These are phyloP conservation scores for Boletus reticulatus DNA, from an alignment of 768 basidiomycete species.

Conservation along the genomic window DNA sequence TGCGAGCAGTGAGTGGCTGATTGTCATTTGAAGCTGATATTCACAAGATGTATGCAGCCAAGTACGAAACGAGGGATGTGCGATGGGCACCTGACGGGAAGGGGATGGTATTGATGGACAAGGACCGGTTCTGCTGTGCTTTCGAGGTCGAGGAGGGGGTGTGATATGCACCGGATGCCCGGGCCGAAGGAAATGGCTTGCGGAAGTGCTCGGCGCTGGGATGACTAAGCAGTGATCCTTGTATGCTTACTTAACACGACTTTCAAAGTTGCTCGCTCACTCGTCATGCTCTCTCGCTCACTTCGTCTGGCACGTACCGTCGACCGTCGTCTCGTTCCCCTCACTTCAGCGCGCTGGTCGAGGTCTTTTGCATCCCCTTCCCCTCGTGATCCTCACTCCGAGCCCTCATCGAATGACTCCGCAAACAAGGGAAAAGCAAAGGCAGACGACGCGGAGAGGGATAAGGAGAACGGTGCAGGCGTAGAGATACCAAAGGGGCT, in stretches of 20 bases:
- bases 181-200: neutral
- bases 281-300: constrained; percentile 60
- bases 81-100: constrained; percentile 88
- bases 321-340: constrained; percentile 38
- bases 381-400: constrained; percentile 29
- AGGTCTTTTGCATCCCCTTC: constrained; percentile 52
- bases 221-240: constrained; percentile 20
- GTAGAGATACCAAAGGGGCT: constrained; percentile 61
- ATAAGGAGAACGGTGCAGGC: constrained; percentile 26
- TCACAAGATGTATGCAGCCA: constrained; percentile 39
- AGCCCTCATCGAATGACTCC: constrained; percentile 22
- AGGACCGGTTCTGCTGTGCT: constrained; percentile 80
- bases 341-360: constrained; percentile 29
- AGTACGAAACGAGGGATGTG: constrained; percentile 68
- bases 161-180: neutral
- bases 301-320: constrained; percentile 51
- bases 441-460: constrained; percentile 31
- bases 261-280: neutral
- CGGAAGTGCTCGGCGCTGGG: neutral
- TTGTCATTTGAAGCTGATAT: neutral
- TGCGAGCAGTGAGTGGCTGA: constrained; percentile 55
- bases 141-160: constrained; percentile 64
- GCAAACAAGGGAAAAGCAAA: constrained; percentile 34
- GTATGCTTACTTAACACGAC: neutral
- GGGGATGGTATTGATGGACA: constrained; percentile 71